Conservation (phyloP, 495 filamentous ascomycete genomes). For the Penicillium cosmopolitanum region DNA sequence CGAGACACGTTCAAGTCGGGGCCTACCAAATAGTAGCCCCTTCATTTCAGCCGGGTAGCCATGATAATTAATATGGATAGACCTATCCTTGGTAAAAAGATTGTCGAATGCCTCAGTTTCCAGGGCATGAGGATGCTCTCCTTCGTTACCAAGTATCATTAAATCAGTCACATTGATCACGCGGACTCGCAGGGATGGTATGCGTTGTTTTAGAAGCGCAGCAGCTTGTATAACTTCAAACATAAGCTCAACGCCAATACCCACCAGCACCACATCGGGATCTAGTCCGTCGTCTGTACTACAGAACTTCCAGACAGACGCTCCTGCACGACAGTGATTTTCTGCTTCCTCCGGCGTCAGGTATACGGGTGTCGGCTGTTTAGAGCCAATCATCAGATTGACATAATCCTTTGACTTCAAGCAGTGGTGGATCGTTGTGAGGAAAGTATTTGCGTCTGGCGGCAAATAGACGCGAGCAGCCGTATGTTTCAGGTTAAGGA, state of each 20-base stretch:
- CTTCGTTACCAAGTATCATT: constrained; percentile 65
- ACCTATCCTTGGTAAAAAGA: constrained; percentile 63
- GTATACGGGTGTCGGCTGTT: constrained; percentile 71
- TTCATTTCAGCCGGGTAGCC: constrained; percentile 66
- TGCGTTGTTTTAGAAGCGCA: constrained; percentile 55
- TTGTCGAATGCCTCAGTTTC: constrained; percentile 54
- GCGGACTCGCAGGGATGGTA: constrained; percentile 60
- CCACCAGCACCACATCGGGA: constrained; percentile 70
- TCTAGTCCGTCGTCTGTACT: constrained; percentile 59
- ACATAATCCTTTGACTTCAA: constrained; percentile 67
- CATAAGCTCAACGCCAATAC: constrained; percentile 71
- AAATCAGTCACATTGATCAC: constrained; percentile 77
- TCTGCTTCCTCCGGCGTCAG: constrained; percentile 68
- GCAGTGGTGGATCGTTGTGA: constrained; percentile 67
- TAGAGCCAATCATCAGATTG: constrained; percentile 76
- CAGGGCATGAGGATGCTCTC: constrained; percentile 65
- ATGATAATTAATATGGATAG: constrained; percentile 74
- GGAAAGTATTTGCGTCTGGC: constrained; percentile 76
- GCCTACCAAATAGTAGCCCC: constrained; percentile 65
- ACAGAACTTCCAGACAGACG: constrained; percentile 68
- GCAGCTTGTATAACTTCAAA: constrained; percentile 72
- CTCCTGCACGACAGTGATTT: constrained; percentile 65
- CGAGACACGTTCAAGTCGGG: constrained; percentile 50
- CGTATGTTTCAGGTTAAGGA: constrained; percentile 68
- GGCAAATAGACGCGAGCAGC: constrained; percentile 72